Evolutionary conservation across 805 yeast genomes (phyloP).

Genomic region (Peterozyma toletana): DNA sequence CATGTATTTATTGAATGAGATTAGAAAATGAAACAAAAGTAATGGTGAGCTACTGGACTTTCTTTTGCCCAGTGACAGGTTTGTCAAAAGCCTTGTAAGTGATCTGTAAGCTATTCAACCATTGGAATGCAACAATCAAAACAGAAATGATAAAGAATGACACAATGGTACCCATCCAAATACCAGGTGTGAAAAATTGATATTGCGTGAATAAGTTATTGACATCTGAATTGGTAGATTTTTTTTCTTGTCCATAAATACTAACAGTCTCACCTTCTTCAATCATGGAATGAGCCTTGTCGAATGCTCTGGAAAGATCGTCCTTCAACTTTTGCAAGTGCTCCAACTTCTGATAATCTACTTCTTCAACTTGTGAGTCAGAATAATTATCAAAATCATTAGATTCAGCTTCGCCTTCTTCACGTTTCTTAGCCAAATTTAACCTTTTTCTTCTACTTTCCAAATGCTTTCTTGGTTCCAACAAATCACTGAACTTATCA

Average conservation of each 20-base stretch:
- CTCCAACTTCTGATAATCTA: background rate
- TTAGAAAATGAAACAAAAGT: background rate
- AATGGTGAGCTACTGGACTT: constrained; percentile 22
- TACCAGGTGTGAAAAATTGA: constrained; percentile 72
- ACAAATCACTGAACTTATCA: constrained; percentile 11
- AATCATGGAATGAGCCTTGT: background rate
- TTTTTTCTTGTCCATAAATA: constrained; percentile 11
- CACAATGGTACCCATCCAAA: constrained; percentile 70
- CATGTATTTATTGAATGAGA: too few relatives aligned
- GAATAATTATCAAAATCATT: background rate
- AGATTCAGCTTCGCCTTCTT: constrained; percentile 15
- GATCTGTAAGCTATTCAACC: constrained; percentile 68
- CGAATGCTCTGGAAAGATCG: background rate
- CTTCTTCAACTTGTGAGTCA: background rate
- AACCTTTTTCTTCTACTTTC: constrained; percentile 11
- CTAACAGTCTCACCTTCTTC: constrained; percentile 9
- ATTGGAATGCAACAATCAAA: constrained; percentile 54
- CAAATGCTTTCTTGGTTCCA: too few relatives aligned
- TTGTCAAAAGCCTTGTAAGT: constrained; percentile 80
- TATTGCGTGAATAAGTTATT: constrained; percentile 52
- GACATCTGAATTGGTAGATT: background rate
- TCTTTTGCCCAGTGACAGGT: constrained; percentile 46
- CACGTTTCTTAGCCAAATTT: constrained; percentile 23
- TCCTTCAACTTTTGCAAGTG: background rate
- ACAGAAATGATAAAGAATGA: constrained; percentile 51